Base-by-base conservation (phyloP, 108 stramenopile species). In the Nitzschia sp. region DNA sequence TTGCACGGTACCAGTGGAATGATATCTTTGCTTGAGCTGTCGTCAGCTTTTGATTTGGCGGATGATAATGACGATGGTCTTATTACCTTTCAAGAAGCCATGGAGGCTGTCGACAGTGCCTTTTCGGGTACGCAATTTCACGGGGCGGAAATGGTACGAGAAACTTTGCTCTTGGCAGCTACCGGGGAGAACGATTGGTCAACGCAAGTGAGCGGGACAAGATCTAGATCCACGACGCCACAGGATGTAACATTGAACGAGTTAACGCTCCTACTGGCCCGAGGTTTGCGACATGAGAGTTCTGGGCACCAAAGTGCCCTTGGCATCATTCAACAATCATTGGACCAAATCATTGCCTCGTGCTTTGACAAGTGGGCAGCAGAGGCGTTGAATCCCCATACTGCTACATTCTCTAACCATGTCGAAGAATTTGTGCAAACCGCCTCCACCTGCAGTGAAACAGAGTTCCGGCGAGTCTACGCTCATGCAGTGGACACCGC, bases 41-140 rank as follows among this genome's bases (percentile, higher is more conserved):
- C 85, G 17, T 82, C 87, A 32, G 88, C 94, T 4, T 95, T 92
- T 80, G 90, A 92, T 53, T 61, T 95, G 50, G 89, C 89, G 2
- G 94, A 95, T 65, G 94, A 92, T 58, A 86, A 92, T 66, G 89
- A 92, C 29, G 88, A 92, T 72, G 94, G 94, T 33, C 57, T 92
- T 26, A 89, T 95, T 60, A 89, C 87, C 45, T 86, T 95, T 53
- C 85, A 85, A 33, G 94, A 92, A 71, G 94, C 94, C 11, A 88
- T 89, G 86, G 91, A 95, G 64, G 91, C 94, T 3, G 85, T 88
- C 47, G 94, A 95, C 57, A 78, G 77, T 47, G 94, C 94, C 25
- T 95, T 95, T 79, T 89, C 91, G 8, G 94, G 94, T 61, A 92
- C 91, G 22, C 86, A 81, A 58, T 92, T 89, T 48, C 88, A 86